These are phyloP conservation scores for Blastobotrys americana DNA, from an alignment of 805 yeast species.

Conservation along the genomic window DNA sequence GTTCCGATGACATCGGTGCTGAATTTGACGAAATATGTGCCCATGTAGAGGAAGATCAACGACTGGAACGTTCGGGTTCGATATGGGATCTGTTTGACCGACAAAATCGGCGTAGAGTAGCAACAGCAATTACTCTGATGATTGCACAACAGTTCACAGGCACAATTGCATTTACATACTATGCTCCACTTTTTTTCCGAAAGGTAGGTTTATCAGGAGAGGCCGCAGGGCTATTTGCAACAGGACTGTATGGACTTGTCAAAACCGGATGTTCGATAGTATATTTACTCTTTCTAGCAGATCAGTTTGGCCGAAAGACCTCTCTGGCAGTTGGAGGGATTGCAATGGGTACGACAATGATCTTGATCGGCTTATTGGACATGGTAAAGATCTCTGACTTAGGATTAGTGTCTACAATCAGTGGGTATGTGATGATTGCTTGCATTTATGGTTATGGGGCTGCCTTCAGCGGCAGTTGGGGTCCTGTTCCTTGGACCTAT, in stretches of 20 bases:
- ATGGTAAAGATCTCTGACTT: constrained; percentile 24
- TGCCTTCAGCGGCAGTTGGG: constrained; percentile 52
- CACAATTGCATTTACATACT: constrained; percentile 82
- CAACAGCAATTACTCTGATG: constrained; percentile 35
- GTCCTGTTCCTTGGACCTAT: constrained; percentile 85
- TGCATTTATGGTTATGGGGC: constrained; percentile 15
- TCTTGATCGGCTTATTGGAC: constrained; percentile 20
- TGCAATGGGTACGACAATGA: constrained; percentile 19
- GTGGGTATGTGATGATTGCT: constrained; percentile 14
- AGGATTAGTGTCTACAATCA: constrained; percentile 11
- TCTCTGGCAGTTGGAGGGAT: constrained; percentile 21
- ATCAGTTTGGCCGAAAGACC: constrained; percentile 20
- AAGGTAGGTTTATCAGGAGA: constrained; percentile 44
- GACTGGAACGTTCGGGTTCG: no score
- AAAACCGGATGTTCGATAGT: constrained; percentile 11
- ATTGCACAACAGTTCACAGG: constrained; percentile 85
- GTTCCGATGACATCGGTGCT: constrained; percentile 32
- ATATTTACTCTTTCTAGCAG: constrained; percentile 4
- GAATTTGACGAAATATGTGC: constrained; percentile 39
- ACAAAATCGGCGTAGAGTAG: neutral
- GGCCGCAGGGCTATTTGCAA: constrained; percentile 16
- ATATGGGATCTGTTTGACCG: neutral
- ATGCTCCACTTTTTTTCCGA: constrained; percentile 75
- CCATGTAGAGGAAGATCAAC: neutral
- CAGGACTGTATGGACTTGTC: constrained; percentile 20